These are phyloP conservation scores for Puccinia polysora DNA, from an alignment of 1,284 basidiomycete genomes.

Conservation along the genomic window DNA sequence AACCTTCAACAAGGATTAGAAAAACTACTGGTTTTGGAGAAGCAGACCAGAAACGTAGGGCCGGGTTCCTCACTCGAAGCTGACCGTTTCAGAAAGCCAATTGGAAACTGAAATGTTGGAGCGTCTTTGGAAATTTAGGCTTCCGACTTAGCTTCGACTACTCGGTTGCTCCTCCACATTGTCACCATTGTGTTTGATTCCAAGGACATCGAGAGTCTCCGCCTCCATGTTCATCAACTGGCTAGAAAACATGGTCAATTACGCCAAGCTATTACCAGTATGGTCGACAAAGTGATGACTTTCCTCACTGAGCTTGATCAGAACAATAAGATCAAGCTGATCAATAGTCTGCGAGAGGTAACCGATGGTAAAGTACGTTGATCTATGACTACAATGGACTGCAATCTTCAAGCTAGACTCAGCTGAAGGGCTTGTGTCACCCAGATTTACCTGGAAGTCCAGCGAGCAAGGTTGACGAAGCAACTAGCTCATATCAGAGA, in stretches of 20 bases:
- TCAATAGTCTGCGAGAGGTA: constrained; percentile 81
- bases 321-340: constrained; percentile 63
- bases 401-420: too few species aligned
- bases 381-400: too few species aligned
- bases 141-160: constrained; percentile 84
- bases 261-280: constrained; percentile 78
- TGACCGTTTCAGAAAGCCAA: not conserved
- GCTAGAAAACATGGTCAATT: constrained; percentile 98
- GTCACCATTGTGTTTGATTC: constrained; percentile 68
- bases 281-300: constrained; percentile 78
- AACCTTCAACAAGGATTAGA: constrained; percentile 81
- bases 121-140: constrained; percentile 64
- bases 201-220: constrained; percentile 66
- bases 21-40: constrained; percentile 82
- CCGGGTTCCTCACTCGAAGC: not conserved
- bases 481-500: constrained; percentile 79
- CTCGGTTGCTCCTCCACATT: constrained; percentile 71
- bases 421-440: too few species aligned
- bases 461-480: constrained; percentile 85
- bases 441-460: constrained; percentile 95
- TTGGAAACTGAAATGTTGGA: not conserved
- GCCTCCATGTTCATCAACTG: constrained; percentile 67
- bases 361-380: constrained; percentile 88
- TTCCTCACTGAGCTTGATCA: constrained; percentile 72
- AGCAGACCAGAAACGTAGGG: constrained; percentile 86